Base-by-base conservation (phyloP, 768 basidiomycete species). In the Tulasnella sp. region DNA sequence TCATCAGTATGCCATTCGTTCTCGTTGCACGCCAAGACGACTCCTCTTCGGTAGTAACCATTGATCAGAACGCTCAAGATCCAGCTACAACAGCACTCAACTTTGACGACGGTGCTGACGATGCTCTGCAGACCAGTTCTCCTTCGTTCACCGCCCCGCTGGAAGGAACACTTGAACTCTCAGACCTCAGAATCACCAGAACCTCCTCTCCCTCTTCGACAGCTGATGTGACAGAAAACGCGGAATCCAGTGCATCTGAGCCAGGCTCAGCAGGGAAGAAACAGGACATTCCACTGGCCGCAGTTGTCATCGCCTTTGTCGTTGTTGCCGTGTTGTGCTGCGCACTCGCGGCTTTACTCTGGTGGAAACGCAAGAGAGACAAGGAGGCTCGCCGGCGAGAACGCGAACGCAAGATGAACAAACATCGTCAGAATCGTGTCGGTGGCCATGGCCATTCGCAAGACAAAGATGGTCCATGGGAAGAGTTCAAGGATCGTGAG, bases 401-500 rank as follows among this genome's bases (percentile, higher is more conserved):
- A 28, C 22, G 25, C 24, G 25, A 32, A 9, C 37, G n/a, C n/a
- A n/a, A n/a, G n/a, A n/a, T n/a, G n/a, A n/a, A n/a, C n/a, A n/a
- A n/a, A n/a, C n/a, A n/a, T n/a, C n/a, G n/a, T n/a, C 29, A 27
- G 39, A 25, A 28, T 8, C 44, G 13, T 20, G 39, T 31, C 3
- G 49, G 39, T 19, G 39, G 49, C 13, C 27, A 51, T n/a, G 49
- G 49, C 19, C 35, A 41, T 40, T 27, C 37, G 24, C 41, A 29
- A 32, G 39, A 41, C 4, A 41, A 27, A 40, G 48, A 50, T 16
- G 48, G 15, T 8, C 9, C 37, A 24, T 50, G 33, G 34, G 48
- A 50, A 33, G 37, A 50, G 16, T 50, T 50, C 22, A 50, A 34
- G 12, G 32, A 50, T 42, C 25, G 48, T 50, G 25, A 15, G 48